Base-by-base conservation (phyloP, 345 rosid genomes). In the Moringa oleifera region DNA sequence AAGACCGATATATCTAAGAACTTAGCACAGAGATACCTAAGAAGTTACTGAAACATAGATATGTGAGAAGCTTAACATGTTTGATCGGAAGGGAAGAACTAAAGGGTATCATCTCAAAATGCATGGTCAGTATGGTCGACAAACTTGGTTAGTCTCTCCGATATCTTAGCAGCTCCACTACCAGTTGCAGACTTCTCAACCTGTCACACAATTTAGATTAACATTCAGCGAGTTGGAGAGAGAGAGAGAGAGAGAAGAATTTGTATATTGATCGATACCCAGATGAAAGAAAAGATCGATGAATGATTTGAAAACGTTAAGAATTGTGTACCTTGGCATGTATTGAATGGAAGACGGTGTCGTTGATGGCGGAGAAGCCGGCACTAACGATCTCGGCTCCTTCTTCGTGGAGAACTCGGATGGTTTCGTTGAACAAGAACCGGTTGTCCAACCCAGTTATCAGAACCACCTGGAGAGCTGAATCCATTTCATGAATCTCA, bases 291-390 rank as follows among this genome's bases (percentile, higher is more conserved):
- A n/a, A n/a, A n/a, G n/a, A n/a, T n/a, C n/a, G n/a, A n/a, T n/a
- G n/a, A n/a, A n/a, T n/a, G n/a, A n/a, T n/a, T n/a, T n/a, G n/a
- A n/a, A n/a, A n/a, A n/a, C n/a, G n/a, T n/a, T n/a, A n/a, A n/a
- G n/a, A n/a, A n/a, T n/a, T n/a, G n/a, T n/a, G n/a, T 73, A 82
- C 86, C 81, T 51, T 51, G 12, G 75, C 71, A 64, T 77, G 76
- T 37, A 83, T 73, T 0, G 80, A 66, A 37, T 83, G 84, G 66
- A 75, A 71, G 50, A 80, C 69, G 45, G 66, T 59, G 53, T 80
- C 76, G 13, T 71, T 55, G 13, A 73, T 67, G 22, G 57, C 72
- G 33, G 80, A 71, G 52, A 77, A 73, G 37, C 57, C 73, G 36
- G 84, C 85, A 67, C 61, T 63, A 22, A 71, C 69, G 62, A 80